phyloP scores from a whole-genome alignment of 495 filamentous ascomycete species.

The Lophium mytilinum region DNA sequence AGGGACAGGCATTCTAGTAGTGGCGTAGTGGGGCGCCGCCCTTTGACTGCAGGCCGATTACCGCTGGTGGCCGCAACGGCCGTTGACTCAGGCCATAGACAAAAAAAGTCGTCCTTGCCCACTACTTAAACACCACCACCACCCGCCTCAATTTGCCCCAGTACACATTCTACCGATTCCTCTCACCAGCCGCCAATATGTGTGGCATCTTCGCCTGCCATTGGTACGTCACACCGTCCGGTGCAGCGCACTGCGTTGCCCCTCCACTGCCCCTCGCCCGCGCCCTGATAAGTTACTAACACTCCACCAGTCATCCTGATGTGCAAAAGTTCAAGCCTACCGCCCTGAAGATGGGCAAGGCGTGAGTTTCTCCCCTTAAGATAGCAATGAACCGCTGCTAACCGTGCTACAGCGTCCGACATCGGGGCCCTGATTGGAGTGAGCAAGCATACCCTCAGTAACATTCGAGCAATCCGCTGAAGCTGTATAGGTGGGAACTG shows the following conservation, averaged over 20 bases:
- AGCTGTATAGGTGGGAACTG: constrained; percentile 69
- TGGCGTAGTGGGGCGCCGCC: not conserved
- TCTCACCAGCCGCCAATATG: constrained; percentile 22
- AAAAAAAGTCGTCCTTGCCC: not conserved
- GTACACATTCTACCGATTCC: not conserved
- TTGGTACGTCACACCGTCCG: constrained; percentile 46
- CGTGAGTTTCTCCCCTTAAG: constrained; percentile 49
- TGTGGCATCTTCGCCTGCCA: constrained; percentile 92
- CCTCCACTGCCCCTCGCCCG: constrained; percentile 26
- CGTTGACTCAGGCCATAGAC: constrained; percentile 10
- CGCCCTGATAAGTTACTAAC: constrained; percentile 28
- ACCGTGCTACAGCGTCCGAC: constrained; percentile 60
- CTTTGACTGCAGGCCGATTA: not conserved
- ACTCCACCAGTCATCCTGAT: constrained; percentile 71
- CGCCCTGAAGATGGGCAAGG: constrained; percentile 90
- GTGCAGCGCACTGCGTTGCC: not conserved
- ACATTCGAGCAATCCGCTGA: constrained; percentile 18
- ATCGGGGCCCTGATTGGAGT: constrained; percentile 99
- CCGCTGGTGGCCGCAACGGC: not conserved
- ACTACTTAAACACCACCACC: constrained; percentile 17
- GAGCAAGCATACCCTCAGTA: constrained; percentile 37
- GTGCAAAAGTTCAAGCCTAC: constrained; percentile 95
- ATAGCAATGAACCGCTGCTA: not conserved
- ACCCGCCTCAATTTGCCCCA: not conserved
- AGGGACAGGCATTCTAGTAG: not conserved